Base-by-base conservation (phyloP, 2,329 filamentous ascomycete genomes). In the Alternaria sp. region DNA sequence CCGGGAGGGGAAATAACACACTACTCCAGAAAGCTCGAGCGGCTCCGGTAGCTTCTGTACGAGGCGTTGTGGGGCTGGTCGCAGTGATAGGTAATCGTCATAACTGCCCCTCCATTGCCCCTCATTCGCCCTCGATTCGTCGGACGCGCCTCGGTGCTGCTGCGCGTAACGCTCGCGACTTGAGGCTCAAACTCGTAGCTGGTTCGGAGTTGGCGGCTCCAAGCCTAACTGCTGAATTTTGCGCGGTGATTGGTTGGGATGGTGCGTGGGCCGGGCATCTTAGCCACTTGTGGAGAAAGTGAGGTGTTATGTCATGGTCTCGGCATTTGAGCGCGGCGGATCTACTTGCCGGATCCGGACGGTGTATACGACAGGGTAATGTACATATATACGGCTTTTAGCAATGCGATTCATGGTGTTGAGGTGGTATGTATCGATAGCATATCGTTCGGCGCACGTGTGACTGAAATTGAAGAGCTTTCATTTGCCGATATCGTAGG, bases 171-270 rank as follows among this genome's bases (percentile, higher is more conserved):
- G 20, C 72, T 73, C 73, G 72, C 73, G 41, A 58, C 63, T 58
- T 69, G 66, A 71, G 71, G 70, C 70, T 69, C 64, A 71, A 71
- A 64, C 64, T 76, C 71, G 73, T 66, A 41, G 43, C 53, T 58
- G 56, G 60, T 64, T 73, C 71, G 71, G 70, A 63, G 23, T 23
- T 23, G 21, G 44, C 37, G 37, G 37, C n/a, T 41, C n/a, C 8
- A 41, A 3, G 37, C 37, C n/a, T 41, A 18, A 1, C 2, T 41
- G n/a, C 37, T 41, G 37, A 9, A 41, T 18, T 6, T 41, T 11
- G 37, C n/a, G n/a, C 9, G 2, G 37, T 41, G 37, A 41, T 41
- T 41, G 37, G 37, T 41, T 41, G 37, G 2, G 12, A 71, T 72
- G 63, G 67, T 44, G 14, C 55, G 43, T 23, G 10, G 49, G 46